These are phyloP conservation scores for Suhomyces atakaporum DNA, from an alignment of 1,139 yeast species.

Conservation along the genomic window DNA sequence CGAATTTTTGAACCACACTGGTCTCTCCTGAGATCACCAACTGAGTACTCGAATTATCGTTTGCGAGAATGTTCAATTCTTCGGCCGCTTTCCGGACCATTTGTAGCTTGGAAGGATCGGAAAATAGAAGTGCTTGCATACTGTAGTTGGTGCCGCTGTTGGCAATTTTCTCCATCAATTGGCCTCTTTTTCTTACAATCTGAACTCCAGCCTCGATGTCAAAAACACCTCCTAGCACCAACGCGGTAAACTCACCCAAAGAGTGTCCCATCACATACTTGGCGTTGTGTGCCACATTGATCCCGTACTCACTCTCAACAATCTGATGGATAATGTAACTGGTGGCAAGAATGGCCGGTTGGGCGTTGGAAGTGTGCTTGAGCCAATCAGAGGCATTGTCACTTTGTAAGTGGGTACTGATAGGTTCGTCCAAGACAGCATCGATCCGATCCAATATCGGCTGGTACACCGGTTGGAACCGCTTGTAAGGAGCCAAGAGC, in stretches of 20 bases:
- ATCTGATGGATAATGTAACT: slow-evolving; percentile 41
- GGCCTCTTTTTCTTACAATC: slow-evolving; percentile 54
- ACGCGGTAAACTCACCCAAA: slow-evolving; percentile 59
- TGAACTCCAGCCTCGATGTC: slow-evolving; percentile 44
- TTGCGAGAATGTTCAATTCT: slow-evolving; percentile 35
- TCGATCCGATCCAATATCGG: slow-evolving; percentile 49
- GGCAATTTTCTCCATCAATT: slow-evolving; percentile 43
- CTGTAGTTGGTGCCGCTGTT: slow-evolving; percentile 24
- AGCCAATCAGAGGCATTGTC: slow-evolving; percentile 15
- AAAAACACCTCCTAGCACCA: slow-evolving; percentile 43
- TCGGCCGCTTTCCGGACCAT: slow-evolving; percentile 22
- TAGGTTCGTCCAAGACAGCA: slow-evolving; percentile 60
- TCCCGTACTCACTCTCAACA: slow-evolving; percentile 25
- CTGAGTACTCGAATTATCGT: slow-evolving; percentile 45
- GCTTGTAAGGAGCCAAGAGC: slow-evolving; percentile 27
- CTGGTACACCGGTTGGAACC: slow-evolving; percentile 19
- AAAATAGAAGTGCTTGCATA: slow-evolving; percentile 41
- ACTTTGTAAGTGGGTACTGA: slow-evolving; percentile 28
- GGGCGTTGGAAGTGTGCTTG: slow-evolving; percentile 52
- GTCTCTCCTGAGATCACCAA: slow-evolving; percentile 47
- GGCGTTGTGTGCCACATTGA: slow-evolving; percentile 24
- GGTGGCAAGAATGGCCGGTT: slow-evolving; percentile 59
- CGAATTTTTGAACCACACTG: slow-evolving; percentile 20
- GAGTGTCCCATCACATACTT: slow-evolving; percentile 54
- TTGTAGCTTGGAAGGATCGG: slow-evolving; percentile 20